A percentile compares a stretch with the other conserved stretches of the same genome.
Conservation (phyloP, 2,329 filamentous ascomycete genomes). For the Colletotrichum spaethianum region DNA sequence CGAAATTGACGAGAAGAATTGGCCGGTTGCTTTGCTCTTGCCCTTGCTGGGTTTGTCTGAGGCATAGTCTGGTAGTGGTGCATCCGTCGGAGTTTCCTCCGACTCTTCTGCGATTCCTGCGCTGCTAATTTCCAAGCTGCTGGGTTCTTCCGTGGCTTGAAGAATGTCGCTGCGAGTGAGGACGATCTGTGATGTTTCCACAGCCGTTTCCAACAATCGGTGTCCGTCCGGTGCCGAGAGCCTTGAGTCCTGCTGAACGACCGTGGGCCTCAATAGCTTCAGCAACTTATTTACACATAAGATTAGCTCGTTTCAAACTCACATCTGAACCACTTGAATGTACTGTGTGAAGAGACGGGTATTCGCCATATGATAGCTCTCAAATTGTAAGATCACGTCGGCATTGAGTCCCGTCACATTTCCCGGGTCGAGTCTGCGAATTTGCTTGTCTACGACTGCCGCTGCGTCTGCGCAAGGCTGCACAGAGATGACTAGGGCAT, state of each 20-base stretch:
- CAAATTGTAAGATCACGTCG: conserved; percentile 46
- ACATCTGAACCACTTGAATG: conserved; percentile 31
- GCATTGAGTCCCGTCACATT: conserved; percentile 45
- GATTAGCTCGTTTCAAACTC: neutral
- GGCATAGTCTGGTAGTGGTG: conserved; percentile 3
- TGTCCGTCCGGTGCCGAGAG: conserved; percentile 33
- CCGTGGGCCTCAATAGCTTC: conserved; percentile 19
- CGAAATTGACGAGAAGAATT: conserved; percentile 48
- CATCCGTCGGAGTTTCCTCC: neutral
- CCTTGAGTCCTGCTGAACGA: conserved; percentile 24
- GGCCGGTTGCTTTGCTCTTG: conserved; percentile 35
- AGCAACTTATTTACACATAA: neutral
- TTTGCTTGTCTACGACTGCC: conserved; percentile 52
- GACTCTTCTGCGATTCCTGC: neutral
- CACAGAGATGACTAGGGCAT: conserved; percentile 47
- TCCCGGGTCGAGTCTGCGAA: conserved; percentile 49
- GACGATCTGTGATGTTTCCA: conserved; percentile 33
- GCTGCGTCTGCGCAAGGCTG: conserved; percentile 48
- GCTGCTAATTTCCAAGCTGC: neutral
- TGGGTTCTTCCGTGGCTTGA: conserved; percentile 1
- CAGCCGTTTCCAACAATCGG: conserved; percentile 25
- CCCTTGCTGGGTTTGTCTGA: conserved; percentile 24
- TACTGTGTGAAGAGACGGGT: conserved; percentile 44
- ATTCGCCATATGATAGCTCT: conserved; percentile 45
- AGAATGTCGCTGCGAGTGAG: conserved; percentile 20